phyloP scores from a whole-genome alignment of 345 rosid species.

The Sapria himalayana region DNA sequence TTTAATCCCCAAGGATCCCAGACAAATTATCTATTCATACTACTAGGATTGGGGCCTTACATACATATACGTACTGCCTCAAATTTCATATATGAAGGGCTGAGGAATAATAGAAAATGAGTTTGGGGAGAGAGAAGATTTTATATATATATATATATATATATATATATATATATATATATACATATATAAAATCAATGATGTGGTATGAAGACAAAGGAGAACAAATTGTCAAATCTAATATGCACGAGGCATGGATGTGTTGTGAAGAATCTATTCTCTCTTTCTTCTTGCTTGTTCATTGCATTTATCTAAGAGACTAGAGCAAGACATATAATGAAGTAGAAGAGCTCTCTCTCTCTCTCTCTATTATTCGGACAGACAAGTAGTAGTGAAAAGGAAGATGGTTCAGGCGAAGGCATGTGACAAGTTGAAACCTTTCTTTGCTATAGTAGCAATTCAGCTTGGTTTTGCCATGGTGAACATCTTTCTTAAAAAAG shows the following conservation, averaged over 20 bases:
- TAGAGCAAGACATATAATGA: constrained; percentile 1
- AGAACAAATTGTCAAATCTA: constrained; percentile 8
- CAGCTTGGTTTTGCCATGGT: constrained; percentile 36
- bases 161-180: too few species aligned
- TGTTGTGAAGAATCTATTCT: constrained; percentile 33
- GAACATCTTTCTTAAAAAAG: constrained; percentile 40
- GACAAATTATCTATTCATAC: too few species aligned
- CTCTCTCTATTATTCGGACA: too few species aligned
- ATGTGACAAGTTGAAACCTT: constrained; percentile 29
- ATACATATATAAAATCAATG: too few species aligned
- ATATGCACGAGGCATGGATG: constrained; percentile 29
- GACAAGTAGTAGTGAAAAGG: neutral
- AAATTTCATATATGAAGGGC: too few species aligned
- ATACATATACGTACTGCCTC: too few species aligned
- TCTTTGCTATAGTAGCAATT: constrained; percentile 26
- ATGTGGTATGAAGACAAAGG: too few species aligned
- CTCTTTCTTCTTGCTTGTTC: constrained; percentile 32
- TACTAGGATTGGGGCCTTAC: too few species aligned
- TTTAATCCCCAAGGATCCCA: too few species aligned
- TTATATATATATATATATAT: too few species aligned
- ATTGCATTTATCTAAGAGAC: constrained; percentile 6
- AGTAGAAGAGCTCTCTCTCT: neutral
- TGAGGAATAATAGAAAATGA: too few species aligned
- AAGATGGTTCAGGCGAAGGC: constrained; percentile 5
- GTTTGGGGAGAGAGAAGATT: too few species aligned